Percentiles rank a stretch among this genome's conserved stretches.
These are phyloP conservation scores for Aegilops speltoides DNA, from an alignment of 176 grass and related monocot species.

Conservation along the genomic window DNA sequence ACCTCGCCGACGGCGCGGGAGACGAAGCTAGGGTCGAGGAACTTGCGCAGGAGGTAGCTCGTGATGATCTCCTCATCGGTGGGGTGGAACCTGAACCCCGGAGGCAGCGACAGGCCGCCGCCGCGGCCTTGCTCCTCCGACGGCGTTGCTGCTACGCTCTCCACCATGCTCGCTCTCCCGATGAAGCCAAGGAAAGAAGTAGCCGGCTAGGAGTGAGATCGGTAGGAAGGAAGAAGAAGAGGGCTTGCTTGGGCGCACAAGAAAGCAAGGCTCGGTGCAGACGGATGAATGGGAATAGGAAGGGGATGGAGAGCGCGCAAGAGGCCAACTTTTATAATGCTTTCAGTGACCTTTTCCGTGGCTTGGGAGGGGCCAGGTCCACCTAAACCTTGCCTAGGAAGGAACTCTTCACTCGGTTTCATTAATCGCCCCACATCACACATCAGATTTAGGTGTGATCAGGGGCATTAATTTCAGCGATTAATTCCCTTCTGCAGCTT, in stretches of 20 bases:
- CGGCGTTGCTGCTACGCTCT: background rate
- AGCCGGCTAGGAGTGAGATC: background rate
- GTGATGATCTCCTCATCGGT: slow-evolving; percentile 53
- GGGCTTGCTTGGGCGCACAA: slow-evolving; percentile 14
- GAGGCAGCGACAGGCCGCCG: slow-evolving; percentile 37
- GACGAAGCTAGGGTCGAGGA: slow-evolving; percentile 40
- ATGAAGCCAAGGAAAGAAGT: background rate
- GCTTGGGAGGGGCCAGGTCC: background rate
- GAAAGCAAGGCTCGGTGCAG: slow-evolving; percentile 9
- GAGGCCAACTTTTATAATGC: slow-evolving; percentile 39
- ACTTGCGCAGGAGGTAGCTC: slow-evolving; percentile 48
- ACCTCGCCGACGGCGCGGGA: slow-evolving; percentile 28
- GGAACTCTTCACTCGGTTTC: slow-evolving; percentile 42
- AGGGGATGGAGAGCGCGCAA: background rate
- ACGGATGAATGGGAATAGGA: slow-evolving; percentile 11
- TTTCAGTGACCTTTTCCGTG: background rate
- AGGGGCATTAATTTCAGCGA: background rate
- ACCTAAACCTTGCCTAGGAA: slow-evolving; percentile 35
- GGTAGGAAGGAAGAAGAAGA: background rate
- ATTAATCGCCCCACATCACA: background rate
- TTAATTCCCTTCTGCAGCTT: background rate
- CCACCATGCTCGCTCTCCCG: slow-evolving; percentile 14
- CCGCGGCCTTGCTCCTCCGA: slow-evolving; percentile 19
- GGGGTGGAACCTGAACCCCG: slow-evolving; percentile 65
- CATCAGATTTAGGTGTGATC: slow-evolving; percentile 16